Conservation (phyloP, 257 asterid species). For the Jaltomata sinuosa region DNA sequence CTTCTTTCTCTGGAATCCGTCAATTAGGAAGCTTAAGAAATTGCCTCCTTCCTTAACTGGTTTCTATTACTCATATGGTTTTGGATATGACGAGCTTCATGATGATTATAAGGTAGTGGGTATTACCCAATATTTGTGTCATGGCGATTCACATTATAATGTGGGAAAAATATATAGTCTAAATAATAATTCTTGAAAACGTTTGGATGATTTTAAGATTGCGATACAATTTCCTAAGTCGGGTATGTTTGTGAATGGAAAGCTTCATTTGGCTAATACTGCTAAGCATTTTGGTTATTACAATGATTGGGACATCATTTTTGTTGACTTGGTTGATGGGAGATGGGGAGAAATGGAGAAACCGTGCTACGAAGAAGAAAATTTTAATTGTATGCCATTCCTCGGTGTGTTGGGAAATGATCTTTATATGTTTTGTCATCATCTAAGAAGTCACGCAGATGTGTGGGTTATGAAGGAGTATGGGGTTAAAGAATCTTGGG, state of each 20-base stretch:
- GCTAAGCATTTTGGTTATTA: no score
- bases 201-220: no score
- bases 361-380: slow-evolving; percentile 19
- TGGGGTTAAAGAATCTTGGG: no score
- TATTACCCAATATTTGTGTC: not conserved
- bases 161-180: not conserved
- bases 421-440: no score
- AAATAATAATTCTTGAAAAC: not conserved
- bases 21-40: not conserved
- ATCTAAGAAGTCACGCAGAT: no score
- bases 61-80: not conserved
- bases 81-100: no score
- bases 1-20: not conserved
- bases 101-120: not conserved
- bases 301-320: not conserved
- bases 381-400: slow-evolving; percentile 4
- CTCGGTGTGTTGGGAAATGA: not conserved
- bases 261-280: not conserved
- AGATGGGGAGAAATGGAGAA: slow-evolving; percentile 4
- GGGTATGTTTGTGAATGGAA: not conserved
- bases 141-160: no score
- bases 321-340: not conserved
- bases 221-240: not conserved
- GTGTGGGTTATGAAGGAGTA: no score
- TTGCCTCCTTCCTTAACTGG: not conserved